Evolutionary conservation across 23 red algal species (phyloP).

Genomic region (Agarophyton chilense): DNA sequence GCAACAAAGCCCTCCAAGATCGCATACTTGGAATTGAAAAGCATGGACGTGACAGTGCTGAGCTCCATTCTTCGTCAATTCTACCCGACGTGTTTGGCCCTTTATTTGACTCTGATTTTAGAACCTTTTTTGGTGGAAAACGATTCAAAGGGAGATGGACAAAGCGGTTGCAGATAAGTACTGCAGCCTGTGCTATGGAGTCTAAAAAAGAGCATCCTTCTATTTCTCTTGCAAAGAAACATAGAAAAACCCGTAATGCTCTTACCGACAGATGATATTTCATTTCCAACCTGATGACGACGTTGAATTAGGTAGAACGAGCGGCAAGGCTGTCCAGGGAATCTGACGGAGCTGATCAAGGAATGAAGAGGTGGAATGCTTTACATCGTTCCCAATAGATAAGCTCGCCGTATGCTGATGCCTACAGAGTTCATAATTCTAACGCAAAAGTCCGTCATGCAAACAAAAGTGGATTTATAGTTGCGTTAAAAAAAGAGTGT

Average conservation of each 20-base stretch:
- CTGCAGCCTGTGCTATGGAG: not conserved
- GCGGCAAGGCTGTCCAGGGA: not conserved
- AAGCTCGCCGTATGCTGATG: conserved; percentile 16
- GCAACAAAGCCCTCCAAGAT: too few relatives aligned
- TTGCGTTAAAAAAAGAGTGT: not conserved
- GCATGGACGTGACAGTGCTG: not conserved
- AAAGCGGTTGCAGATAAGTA: not conserved
- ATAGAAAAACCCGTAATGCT: too few relatives aligned
- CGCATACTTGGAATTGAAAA: not conserved
- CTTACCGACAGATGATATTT: not conserved
- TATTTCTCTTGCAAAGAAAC: too few relatives aligned
- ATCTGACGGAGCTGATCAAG: not conserved
- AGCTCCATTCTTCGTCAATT: not conserved
- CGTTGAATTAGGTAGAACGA: not conserved
- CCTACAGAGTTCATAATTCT: not conserved
- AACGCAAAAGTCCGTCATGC: not conserved
- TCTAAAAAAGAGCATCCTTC: not conserved
- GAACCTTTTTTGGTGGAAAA: conserved; percentile 8
- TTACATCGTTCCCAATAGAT: not conserved
- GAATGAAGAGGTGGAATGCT: conserved; percentile 9
- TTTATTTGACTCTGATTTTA: not conserved
- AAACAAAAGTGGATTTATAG: not conserved
- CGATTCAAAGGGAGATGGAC: conserved; percentile 30
- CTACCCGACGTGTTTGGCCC: too few relatives aligned
- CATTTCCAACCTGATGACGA: conserved; percentile 3